A percentile compares a stretch with the other conserved stretches of the same genome.
phyloP scores from a whole-genome alignment of 2,329 filamentous ascomycete species.

The Pseudogymnoascus sp. region DNA sequence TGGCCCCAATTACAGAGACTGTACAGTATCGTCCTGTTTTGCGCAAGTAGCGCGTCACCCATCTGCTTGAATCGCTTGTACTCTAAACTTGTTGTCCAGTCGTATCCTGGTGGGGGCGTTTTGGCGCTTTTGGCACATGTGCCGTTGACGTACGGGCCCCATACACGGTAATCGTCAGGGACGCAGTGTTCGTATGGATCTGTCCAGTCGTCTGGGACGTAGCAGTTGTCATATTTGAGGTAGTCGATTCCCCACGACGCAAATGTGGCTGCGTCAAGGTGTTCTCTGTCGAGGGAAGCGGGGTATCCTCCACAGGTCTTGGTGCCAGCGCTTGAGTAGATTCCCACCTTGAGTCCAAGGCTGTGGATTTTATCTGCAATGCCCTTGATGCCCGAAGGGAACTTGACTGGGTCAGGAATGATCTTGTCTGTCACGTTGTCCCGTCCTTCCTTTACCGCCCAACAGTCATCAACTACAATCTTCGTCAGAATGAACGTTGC shows the following conservation, averaged over 20 bases:
- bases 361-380: constrained; percentile 39
- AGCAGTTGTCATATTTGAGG: constrained; percentile 50
- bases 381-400: constrained; percentile 39
- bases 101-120: constrained; percentile 32
- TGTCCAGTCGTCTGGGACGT: constrained; percentile 33
- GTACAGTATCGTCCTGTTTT: constrained; percentile 31
- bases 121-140: constrained; percentile 28
- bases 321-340: constrained; percentile 38
- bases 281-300: constrained; percentile 41
- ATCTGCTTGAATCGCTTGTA: no score
- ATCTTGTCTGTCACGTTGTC: constrained; percentile 34
- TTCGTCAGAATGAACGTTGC: no score
- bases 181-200: constrained; percentile 33
- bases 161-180: constrained; percentile 24
- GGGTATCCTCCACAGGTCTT: constrained; percentile 33
- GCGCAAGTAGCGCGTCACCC: constrained; percentile 28
- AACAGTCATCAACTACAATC: constrained; percentile 40
- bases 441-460: constrained; percentile 34
- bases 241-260: constrained; percentile 45
- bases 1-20: constrained; percentile 41
- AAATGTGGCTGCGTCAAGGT: constrained; percentile 42
- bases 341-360: constrained; percentile 42
- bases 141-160: constrained; percentile 28
- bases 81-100: constrained; percentile 29
- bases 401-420: constrained; percentile 29